phyloP scores from a whole-genome alignment of 148 eudicot genomes.

The Linanthus parryae region DNA sequence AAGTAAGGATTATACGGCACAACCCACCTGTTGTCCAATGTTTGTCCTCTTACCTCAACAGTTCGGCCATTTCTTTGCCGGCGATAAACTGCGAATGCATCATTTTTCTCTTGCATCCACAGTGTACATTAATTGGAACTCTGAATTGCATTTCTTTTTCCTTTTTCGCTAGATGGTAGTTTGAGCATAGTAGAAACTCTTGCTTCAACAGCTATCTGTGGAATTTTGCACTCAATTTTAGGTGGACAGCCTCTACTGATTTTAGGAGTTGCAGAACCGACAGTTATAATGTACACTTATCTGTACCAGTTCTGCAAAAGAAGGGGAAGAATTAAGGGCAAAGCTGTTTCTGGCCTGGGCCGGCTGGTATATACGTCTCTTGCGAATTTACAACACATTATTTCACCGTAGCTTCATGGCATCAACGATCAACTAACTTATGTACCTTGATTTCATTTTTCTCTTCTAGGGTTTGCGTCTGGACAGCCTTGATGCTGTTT shows the following conservation, averaged over 20 bases:
- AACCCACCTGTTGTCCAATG: too few species aligned
- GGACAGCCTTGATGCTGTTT: slow-evolving; percentile 48
- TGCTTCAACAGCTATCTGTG: slow-evolving; percentile 60
- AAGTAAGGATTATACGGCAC: too few species aligned
- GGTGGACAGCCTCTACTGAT: slow-evolving; percentile 71
- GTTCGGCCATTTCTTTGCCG: too few species aligned
- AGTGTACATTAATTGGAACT: too few species aligned
- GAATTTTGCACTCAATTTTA: slow-evolving; percentile 47
- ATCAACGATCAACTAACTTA: neutral
- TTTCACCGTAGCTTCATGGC: neutral
- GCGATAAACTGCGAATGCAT: too few species aligned
- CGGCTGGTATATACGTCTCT: slow-evolving; percentile 35
- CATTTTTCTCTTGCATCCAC: too few species aligned
- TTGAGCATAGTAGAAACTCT: slow-evolving; percentile 63
- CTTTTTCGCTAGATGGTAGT: slow-evolving; percentile 42
- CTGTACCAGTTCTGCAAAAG: slow-evolving; percentile 40
- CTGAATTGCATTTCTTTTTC: too few species aligned
- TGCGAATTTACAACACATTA: neutral
- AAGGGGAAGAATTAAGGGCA: slow-evolving; percentile 29
- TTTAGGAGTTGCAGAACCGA: slow-evolving; percentile 67
- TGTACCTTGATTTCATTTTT: too few species aligned
- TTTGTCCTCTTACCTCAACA: too few species aligned
- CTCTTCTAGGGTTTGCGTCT: slow-evolving; percentile 55
- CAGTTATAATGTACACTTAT: slow-evolving; percentile 55
- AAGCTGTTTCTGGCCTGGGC: slow-evolving; percentile 60